phyloP scores from a whole-genome alignment of 2,329 filamentous ascomycete genomes.

The Cercospora sojina region DNA sequence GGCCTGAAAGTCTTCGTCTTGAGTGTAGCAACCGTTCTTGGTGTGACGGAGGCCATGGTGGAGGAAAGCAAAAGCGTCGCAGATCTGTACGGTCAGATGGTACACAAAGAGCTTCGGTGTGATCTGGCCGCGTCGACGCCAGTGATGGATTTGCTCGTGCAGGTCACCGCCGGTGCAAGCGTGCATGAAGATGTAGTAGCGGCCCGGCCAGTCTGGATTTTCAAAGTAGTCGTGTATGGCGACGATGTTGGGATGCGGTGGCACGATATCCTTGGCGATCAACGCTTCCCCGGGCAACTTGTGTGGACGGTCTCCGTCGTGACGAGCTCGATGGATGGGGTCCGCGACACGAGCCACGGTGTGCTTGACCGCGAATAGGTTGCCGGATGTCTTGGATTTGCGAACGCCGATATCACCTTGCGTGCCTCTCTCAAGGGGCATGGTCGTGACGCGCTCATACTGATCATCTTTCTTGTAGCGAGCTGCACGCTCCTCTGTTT shows the following conservation, averaged over 20 bases:
- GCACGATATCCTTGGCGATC: not conserved
- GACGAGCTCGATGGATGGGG: too few species aligned
- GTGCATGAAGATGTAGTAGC: constrained; percentile 7
- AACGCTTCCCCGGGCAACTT: too few species aligned
- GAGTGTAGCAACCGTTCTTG: constrained; percentile 12
- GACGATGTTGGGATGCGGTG: constrained; percentile 4
- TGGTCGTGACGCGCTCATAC: not conserved
- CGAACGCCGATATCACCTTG: not conserved
- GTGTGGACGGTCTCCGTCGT: too few species aligned
- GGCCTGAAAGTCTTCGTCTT: constrained; percentile 9
- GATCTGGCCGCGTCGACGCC: not conserved
- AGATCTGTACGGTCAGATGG: constrained; percentile 20
- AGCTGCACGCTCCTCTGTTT: not conserved
- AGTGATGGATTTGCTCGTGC: not conserved
- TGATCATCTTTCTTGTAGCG: not conserved
- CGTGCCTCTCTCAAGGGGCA: not conserved
- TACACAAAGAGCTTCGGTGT: constrained; percentile 19
- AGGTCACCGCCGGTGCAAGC: constrained; percentile 22
- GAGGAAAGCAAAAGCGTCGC: constrained; percentile 22
- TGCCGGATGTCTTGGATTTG: not conserved
- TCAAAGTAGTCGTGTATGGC: not conserved
- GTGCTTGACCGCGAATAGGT: not conserved
- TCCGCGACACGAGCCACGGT: too few species aligned
- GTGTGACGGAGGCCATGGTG: constrained; percentile 25
- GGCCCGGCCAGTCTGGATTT: not conserved